Percentiles rank a stretch among this genome's conserved stretches.
Conservation (phyloP, 2,329 filamentous ascomycete species). For the Verticillium longisporum region DNA sequence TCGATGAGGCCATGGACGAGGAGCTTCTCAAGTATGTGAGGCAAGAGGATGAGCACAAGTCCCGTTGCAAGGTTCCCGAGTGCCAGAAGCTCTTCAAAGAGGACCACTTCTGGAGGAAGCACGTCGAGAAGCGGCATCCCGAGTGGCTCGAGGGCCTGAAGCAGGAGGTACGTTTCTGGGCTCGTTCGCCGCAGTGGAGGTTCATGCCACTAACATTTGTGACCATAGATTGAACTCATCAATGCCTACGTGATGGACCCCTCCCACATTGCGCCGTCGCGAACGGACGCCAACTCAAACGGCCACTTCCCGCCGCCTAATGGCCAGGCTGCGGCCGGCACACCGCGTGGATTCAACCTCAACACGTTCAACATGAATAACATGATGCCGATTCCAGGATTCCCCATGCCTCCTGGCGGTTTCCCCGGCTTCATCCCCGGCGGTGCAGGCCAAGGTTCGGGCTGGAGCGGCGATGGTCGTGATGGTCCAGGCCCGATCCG, state of each 20-base stretch:
- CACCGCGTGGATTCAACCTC: conserved; percentile 86
- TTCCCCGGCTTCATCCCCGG: conserved; percentile 50
- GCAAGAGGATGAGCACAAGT: conserved; percentile 96
- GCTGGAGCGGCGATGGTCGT: conserved; percentile 51
- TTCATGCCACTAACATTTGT: background rate
- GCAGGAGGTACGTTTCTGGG: conserved; percentile 68
- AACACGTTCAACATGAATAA: conserved; percentile 59
- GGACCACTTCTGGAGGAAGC: conserved; percentile 94
- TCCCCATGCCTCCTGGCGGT: conserved; percentile 42
- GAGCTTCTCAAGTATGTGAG: conserved; percentile 85
- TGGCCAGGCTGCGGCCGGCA: conserved; percentile 67
- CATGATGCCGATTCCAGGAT: conserved; percentile 53
- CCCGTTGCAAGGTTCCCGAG: conserved; percentile 90
- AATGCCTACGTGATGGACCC: conserved; percentile 94
- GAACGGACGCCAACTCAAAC: conserved; percentile 91
- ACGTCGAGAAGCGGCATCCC: conserved; percentile 88
- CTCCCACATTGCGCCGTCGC: conserved; percentile 85
- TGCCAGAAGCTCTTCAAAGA: conserved; percentile 98
- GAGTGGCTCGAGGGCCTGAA: conserved; percentile 80
- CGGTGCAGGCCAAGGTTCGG: conserved; percentile 33
- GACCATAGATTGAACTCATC: conserved; percentile 66
- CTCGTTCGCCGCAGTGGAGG: background rate
- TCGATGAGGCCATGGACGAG: conserved; percentile 80
- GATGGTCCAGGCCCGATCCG: conserved; percentile 60
- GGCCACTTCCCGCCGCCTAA: conserved; percentile 77